Base-by-base conservation (phyloP, 352 stramenopile species). In the Proteromonas lacertae region DNA sequence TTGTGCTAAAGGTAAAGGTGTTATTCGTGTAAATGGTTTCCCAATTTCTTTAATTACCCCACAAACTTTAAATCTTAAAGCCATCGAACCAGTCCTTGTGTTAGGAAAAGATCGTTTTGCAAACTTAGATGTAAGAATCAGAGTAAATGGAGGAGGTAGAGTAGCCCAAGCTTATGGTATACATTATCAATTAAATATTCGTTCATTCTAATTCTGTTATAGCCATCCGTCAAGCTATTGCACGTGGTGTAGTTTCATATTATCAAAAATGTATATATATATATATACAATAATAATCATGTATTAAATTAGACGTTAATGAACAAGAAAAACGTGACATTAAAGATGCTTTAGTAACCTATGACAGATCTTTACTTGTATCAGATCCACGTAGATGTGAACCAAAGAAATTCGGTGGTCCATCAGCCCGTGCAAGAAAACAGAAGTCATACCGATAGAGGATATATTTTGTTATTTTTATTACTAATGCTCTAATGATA, bases 371-470 rank as follows among this genome's bases (percentile, higher is more conserved):
- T 50, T 66, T 99, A 20, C 62, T 99, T 28, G 82, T 96, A 20
- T 78, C 77, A 34, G 87, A 99, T 66, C 79, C 84, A 32, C 80
- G 87, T 64, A 73, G 84, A 48, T 93, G 83, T 60, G 87, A 98
- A 59, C 76, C 87, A 30, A 98, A 98, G 78, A 98, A 98, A 67
- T 98, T 96, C 54, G 87, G 87, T 61, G 87, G 87, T 65, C 55
- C 53, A 40, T 82, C 63, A 53, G 87, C 87, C 40, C 79, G 87
- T 56, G 79, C 87, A 66, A 79, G 87, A 50, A 96, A 94, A 77
- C 87, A 98, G 71, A 98, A 97, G 67, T 98, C 87, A 41, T 98
- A 98, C 71, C 84, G 84, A 92, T 97, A 93, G 36, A 35, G n/a
- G n/a, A n/a, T n/a, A n/a, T n/a, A n/a, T n/a, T n/a, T n/a, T n/a